Evolutionary conservation across 176 grass and related monocot species (phyloP), one percentile per base, ranked within the genome.

Genomic region (Triticum timopheevii): DNA sequence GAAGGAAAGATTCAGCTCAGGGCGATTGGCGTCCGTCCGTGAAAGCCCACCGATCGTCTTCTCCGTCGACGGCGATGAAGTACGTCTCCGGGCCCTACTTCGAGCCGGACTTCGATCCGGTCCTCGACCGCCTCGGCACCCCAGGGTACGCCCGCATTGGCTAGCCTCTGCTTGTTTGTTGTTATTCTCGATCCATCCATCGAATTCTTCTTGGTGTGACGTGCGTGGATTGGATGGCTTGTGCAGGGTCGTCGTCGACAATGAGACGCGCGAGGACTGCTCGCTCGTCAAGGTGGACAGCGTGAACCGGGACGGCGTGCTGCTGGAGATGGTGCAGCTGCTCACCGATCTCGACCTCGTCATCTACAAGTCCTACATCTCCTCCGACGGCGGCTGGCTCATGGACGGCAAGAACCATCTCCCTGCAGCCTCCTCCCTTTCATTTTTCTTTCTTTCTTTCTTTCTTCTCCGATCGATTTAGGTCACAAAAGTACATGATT

Each of bases 361-460:
- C 81, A 95, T 95, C 89, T 95, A 78, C 91, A 95, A 95, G 44
- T 93, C 93, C 42, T 95, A 91, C 89, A 95, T 95, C 89, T 95
- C 93, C 52, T 93, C 93, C 73, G 93, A 95, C 78, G 93, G 93
- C 47, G 90, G 88, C 56, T 95, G 93, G 93, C 86, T 95, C 81
- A 95, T 95, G 93, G 93, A 95, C 20, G 93, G 93, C 81, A 77
- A 45, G 78, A 10, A 45, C 64, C 19, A 2, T 1, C 54, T 33
- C 13, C 39, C 39, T 61, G 20, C 36, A 8, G 7, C 3, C 34
- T 13, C 8, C 13, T 36, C 36, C 36, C 10, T 67, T 19, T 50
- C 16, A 1, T 22, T 24, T 13, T 28, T 87, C 17, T 9, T 28
- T 75, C 17, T n/a, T 65, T 22, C 16, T 13, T 28, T 87, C 17